Base-by-base conservation (phyloP, 2,329 filamentous ascomycete species). In the Orbilia oligospora region DNA sequence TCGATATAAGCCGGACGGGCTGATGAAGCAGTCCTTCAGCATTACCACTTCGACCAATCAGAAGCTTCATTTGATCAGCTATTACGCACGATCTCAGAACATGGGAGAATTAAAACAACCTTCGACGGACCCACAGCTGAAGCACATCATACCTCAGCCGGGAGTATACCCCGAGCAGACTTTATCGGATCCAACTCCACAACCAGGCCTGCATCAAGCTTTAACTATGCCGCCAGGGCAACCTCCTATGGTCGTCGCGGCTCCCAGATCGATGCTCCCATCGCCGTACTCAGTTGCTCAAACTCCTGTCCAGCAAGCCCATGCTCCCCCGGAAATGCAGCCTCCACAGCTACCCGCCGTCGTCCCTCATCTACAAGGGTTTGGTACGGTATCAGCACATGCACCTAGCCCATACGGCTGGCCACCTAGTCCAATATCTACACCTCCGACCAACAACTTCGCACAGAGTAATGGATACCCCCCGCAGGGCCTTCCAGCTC, bases 1-100 rank as follows among this genome's bases (percentile, higher is more conserved):
- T 84, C 88, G 93, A 80, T 97, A 97, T 86, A 99, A 97, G 87
- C 93, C 92, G 9, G 96, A 99, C 83, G 96, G 96, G 0, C 88
- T 99, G 3, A 97, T 98, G 94, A 99, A 99, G 88, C 96, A 99
- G 85, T 98, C 96, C 0, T 99, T 98, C 88, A 98, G 95, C 86
- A 98, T 99, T 86, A 97, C 94, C 22, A 98, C 96, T 0, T 93
- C 92, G 0, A 91, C 88, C 44, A 90, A 93, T 81, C 94, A 97
- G 82, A 96, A 98, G 84, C 90, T 99, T 1, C 96, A 99, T 86
- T 89, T 99, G 65, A 99, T 99, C 86, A 97, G 95, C 82, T 99
- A 99, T 86, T 98, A 94, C 85, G 92, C 94, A 2, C 89, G 94
- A 71, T 88, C 91, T 30, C 88, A 90, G 75, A 92, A 92, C 64